Base-by-base conservation (phyloP, 2,329 filamentous ascomycete genomes). In the Colletotrichum musicola region DNA sequence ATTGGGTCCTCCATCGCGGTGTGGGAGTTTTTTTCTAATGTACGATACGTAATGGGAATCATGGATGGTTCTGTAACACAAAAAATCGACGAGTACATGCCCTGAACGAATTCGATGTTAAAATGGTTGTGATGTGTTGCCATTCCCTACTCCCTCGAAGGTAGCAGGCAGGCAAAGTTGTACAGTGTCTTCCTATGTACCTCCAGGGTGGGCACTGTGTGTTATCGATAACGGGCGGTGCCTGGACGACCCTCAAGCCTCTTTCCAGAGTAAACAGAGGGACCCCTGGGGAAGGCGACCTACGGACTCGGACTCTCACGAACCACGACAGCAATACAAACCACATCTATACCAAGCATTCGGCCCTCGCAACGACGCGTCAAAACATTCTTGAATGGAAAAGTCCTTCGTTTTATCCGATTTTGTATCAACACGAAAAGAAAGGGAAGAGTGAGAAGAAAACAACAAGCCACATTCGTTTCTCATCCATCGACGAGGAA, bases 51-150 rank as follows among this genome's bases (percentile, higher is more conserved):
- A 69, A 69, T 69, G 64, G 53, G 64, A 68, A 69, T 63, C 63
- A 67, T 69, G 67, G 67, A 67, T 69, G 63, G 58, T 68, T 69
- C 64, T 69, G 67, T 68, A 69, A 51, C 62, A 65, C 62, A 65
- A 54, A 54, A 64, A 56, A 40, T 61, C 56, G 13, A 69, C 66
- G 66, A 57, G 62, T 66, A 69, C 25, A 69, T 66, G 66, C 4
- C 56, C 40, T 62, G 4, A 65, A 68, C 66, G 55, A 65, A 68
- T 51, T 20, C 44, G 35, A 18, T 54, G 38, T 40, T 44, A 44
- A 5, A 5, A 64, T 25, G 3, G 44, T 25, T 25, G 22, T 25
- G 22, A 25, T 4, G 22, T 25, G 22, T 22, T 22, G 22, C 22
- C 22, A 22, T 2, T 22, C 2, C 22, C 2, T 22, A 22, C 22